Base-by-base conservation (phyloP, 169 alveolate genomes). In the Eimeria acervulina region DNA sequence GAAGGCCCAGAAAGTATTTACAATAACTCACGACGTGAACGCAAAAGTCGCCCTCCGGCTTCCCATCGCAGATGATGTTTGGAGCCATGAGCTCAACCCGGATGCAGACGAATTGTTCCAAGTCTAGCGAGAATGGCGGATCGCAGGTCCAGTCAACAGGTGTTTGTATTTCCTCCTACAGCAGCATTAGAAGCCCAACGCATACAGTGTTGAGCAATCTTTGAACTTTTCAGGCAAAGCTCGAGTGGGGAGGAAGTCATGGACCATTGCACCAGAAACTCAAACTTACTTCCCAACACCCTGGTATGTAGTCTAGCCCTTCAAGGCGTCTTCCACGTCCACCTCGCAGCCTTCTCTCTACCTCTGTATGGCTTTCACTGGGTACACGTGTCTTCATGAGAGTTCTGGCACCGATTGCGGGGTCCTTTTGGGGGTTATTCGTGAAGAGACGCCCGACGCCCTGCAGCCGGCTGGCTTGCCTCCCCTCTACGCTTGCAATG, bases 101-200 rank as follows among this genome's bases (percentile, higher is more conserved):
- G 51, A 83, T 51, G 76, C 91, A 83, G 28, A 51, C 28, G 17
- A 38, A 38, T 31, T 83, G 76, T 28, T n/a, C 91, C n/a, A 38
- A 13, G 51, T 83, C 91, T 61, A 83, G 76, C 21, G 44, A n/a
- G 61, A n/a, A 83, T 12, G 47, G 2, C n/a, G 91, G 66, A 6
- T 83, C 91, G 76, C 91, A 83, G 23, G 76, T 61, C 91, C 91
- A 83, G 55, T 47, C 70, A 26, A 83, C 17, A 52, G 91, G 91
- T 21, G 74, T 28, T 42, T 83, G 28, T 4, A 83, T 52, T 28
- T 47, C 91, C 36, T 83, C 91, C 91, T 83, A 28, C 6, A 52
- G 44, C 23, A 51, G 28, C 44, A 52, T 6, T 44, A 3, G 23
- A 26, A 26, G 10, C 26, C 90, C 66, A 51, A 21, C 13, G 0